Conservation (phyloP, 2,329 filamentous ascomycete species). For the Apiospora aurea region DNA sequence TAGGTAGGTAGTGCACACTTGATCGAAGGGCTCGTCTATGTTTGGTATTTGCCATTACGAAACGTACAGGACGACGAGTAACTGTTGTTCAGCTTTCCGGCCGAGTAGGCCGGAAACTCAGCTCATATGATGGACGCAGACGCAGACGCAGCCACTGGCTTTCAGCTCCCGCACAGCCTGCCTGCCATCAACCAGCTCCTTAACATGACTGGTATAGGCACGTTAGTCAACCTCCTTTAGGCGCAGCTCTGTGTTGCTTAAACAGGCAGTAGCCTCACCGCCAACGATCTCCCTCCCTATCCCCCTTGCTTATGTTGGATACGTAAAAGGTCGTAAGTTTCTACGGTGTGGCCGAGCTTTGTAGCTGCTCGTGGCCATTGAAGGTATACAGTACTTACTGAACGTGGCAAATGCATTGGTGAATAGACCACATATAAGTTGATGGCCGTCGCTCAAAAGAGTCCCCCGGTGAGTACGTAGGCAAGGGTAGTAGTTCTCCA, state of each 20-base stretch:
- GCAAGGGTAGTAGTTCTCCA: neutral
- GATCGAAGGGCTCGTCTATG: neutral
- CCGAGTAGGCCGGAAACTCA: neutral
- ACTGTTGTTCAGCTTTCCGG: neutral
- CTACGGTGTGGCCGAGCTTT: neutral
- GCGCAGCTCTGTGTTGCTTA: neutral
- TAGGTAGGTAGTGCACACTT: neutral
- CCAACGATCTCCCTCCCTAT: too few relatives aligned
- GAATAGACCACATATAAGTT: neutral
- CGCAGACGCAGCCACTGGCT: neutral
- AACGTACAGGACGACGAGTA: neutral
- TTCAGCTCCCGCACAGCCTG: neutral
- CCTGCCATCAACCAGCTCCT: neutral
- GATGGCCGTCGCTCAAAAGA: neutral
- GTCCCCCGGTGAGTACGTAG: neutral
- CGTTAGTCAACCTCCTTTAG: neutral
- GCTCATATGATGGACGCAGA: neutral
- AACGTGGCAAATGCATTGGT: neutral
- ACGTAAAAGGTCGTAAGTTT: neutral
- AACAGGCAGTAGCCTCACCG: neutral
- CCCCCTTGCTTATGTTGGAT: constrained; percentile 3
- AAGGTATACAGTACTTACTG: neutral
- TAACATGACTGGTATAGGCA: neutral
- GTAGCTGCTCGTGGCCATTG: neutral
- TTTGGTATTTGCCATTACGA: neutral